Conservation (phyloP, 306 rosid species). For the Vicia villosa region DNA sequence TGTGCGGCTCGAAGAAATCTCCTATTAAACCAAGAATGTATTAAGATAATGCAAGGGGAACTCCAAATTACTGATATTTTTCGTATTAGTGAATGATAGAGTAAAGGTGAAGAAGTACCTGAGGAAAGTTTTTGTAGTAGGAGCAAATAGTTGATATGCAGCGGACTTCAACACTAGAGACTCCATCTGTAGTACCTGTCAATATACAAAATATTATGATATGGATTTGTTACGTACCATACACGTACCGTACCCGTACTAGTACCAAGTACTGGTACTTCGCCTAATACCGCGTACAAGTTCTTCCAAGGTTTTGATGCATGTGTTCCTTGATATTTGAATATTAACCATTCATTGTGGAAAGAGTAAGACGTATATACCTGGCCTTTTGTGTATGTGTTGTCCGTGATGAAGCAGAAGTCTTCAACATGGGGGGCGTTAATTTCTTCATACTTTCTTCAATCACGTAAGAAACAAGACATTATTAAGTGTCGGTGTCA, state of each 20-base stretch:
- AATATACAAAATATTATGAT: background rate
- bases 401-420: constrained; percentile 89
- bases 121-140: constrained; percentile 83
- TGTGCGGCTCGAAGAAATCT: constrained; percentile 92
- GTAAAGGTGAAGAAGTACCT: constrained; percentile 51
- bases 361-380: constrained; percentile 43
- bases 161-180: constrained; percentile 63
- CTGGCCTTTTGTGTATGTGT: constrained; percentile 81
- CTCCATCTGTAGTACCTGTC: constrained; percentile 84
- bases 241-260: no score
- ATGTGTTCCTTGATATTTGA: background rate
- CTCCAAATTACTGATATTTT: background rate
- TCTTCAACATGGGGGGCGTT: constrained; percentile 84
- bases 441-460: constrained; percentile 91
- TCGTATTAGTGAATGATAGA: background rate
- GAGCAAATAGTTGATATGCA: constrained; percentile 76
- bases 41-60: constrained; percentile 24
- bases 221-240: no score
- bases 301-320: background rate
- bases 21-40: constrained; percentile 56
- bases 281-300: no score
- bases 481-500: constrained; percentile 11
- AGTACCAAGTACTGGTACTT: no score
- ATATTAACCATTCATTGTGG: background rate
- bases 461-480: constrained; percentile 32